Evolutionary conservation across 345 rosid species (phyloP), one percentile per base, ranked within the genome.

Genomic region (Microcos paniculata): DNA sequence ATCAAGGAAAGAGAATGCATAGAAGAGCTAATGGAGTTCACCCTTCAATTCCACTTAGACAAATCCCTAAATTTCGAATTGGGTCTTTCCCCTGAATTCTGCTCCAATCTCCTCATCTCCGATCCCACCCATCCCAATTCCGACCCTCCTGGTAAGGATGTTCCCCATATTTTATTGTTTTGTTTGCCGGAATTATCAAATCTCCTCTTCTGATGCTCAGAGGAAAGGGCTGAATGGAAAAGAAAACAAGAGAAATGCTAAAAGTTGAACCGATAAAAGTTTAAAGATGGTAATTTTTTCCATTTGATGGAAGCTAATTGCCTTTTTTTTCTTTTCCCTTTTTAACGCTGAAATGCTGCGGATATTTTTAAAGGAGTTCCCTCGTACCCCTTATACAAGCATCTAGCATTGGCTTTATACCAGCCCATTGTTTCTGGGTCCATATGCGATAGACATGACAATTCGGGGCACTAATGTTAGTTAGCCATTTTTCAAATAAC

Each of bases 331-430:
- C n/a, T 56, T 52, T 70, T 45, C 4, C 4, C 4, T 35, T 35
- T 2, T 35, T n/a, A n/a, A n/a, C n/a, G n/a, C n/a, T n/a, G n/a
- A n/a, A n/a, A n/a, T n/a, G n/a, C n/a, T n/a, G 79, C 76, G 45
- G 88, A 74, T 66, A 68, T 76, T 49, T 77, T 61, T 16, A 30
- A 35, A 59, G 93, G 93, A 75, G 92, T 84, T 64, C 88, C 86
- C 38, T 26, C 33, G 0, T 81, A 80, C 70, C 94, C 96, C 70
- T 71, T 91, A 69, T 82, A 80, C 86, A 85, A 77, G 77, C 78
- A 78, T 70, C 78, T 91, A 10, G 88, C 89, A 57, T 84, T 77
- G 13, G 87, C 82, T 38, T 31, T 91, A 70, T 23, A 79, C 68
- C 82, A 82, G 5, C 87, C 87, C 9, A 62, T 88, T 67, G 73